These are phyloP conservation scores for Barnettozyma salicaria DNA, from an alignment of 805 yeast species.

Conservation along the genomic window DNA sequence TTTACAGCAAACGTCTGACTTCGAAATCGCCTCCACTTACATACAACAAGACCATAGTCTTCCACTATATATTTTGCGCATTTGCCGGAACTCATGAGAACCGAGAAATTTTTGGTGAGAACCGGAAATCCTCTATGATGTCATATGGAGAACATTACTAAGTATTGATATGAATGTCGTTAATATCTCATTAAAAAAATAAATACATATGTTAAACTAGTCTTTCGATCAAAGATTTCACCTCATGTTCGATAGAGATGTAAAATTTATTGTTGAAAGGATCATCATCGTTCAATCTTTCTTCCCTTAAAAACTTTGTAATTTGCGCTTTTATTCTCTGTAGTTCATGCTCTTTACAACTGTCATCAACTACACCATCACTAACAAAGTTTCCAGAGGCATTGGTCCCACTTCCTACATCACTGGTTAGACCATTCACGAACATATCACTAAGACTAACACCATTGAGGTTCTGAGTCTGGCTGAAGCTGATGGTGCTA, in stretches of 20 bases:
- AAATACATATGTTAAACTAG: slow-evolving; percentile 9
- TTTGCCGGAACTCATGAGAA: neutral
- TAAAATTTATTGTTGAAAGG: slow-evolving; percentile 26
- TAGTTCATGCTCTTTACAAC: slow-evolving; percentile 26
- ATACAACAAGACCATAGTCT: no score
- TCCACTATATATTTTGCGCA: no score
- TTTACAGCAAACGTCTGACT: no score
- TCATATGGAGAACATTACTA: neutral
- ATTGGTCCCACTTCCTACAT: no score
- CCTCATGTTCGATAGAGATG: slow-evolving; percentile 25
- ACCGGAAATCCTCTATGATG: neutral
- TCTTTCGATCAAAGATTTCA: slow-evolving; percentile 26
- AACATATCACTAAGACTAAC: slow-evolving; percentile 2
- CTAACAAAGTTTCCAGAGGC: slow-evolving; percentile 1
- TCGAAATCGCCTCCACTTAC: no score
- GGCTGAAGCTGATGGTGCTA: slow-evolving; percentile 17
- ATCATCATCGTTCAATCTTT: slow-evolving; percentile 26
- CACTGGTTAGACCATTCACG: no score
- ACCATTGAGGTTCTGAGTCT: slow-evolving; percentile 16
- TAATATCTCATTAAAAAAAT: neutral
- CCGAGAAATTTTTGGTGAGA: no score
- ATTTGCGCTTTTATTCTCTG: slow-evolving; percentile 27
- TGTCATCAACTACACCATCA: slow-evolving; percentile 19
- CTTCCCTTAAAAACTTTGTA: slow-evolving; percentile 24
- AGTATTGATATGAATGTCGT: neutral